These are phyloP conservation scores for carrot (Daucus carota) DNA, from an alignment of 129 eudicot species.

Conservation along the genomic window DNA sequence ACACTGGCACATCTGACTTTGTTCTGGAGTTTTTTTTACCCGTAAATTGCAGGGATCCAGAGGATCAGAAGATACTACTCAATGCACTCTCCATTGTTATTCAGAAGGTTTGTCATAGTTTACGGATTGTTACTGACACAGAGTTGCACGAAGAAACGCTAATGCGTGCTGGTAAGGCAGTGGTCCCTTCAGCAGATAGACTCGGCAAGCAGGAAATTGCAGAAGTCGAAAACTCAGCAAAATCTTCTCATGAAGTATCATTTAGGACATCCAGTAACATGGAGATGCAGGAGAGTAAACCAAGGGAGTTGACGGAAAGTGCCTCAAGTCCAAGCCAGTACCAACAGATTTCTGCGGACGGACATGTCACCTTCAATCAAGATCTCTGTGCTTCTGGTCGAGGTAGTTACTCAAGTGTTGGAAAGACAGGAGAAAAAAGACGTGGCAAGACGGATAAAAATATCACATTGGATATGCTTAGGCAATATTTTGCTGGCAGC, in stretches of 20 bases:
- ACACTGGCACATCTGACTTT: conserved; percentile 52
- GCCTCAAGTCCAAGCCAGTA: conserved; percentile 15
- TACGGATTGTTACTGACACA: conserved; percentile 52
- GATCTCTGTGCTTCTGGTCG: conserved; percentile 26
- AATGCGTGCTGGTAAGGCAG: background rate
- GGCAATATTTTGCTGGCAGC: conserved; percentile 96
- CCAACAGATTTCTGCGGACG: conserved; percentile 25
- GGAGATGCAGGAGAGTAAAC: conserved; percentile 21
- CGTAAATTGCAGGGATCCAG: conserved; percentile 35
- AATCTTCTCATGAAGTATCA: conserved; percentile 21
- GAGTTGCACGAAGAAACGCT: conserved; percentile 59
- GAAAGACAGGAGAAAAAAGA: conserved; percentile 44
- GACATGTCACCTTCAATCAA: conserved; percentile 14
- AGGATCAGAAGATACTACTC: conserved; percentile 52
- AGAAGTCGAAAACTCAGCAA: background rate
- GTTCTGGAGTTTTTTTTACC: conserved; percentile 93
- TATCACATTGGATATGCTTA: conserved; percentile 63
- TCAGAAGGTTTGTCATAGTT: conserved; percentile 51
- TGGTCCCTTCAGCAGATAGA: background rate
- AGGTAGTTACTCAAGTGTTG: conserved; percentile 25
- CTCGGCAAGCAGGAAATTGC: conserved; percentile 6
- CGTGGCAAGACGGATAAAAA: conserved; percentile 68
- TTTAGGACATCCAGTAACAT: background rate
- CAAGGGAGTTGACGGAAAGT: conserved; percentile 28
- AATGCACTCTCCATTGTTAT: conserved; percentile 46